Conservation (phyloP, 2,329 filamentous ascomycete species). For the Penicillium sp. region DNA sequence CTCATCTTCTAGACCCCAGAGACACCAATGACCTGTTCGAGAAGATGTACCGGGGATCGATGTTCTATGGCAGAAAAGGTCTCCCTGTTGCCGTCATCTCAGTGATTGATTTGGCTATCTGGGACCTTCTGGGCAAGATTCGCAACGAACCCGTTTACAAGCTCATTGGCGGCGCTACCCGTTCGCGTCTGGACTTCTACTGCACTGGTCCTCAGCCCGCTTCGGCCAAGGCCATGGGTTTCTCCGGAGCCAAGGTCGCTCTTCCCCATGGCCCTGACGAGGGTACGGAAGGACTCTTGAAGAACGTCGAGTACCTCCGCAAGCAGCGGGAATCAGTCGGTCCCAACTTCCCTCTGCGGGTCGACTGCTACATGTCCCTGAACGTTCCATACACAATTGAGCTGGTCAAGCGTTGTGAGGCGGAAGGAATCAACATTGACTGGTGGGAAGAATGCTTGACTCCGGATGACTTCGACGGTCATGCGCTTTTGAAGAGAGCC, state of each 20-base stretch:
- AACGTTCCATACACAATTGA: slow-evolving; percentile 90
- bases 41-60: slow-evolving; percentile 89
- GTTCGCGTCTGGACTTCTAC: slow-evolving; percentile 78
- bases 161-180: slow-evolving; percentile 82
- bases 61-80: slow-evolving; percentile 94
- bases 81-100: slow-evolving; percentile 84
- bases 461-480: slow-evolving; percentile 86
- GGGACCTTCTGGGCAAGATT: slow-evolving; percentile 86
- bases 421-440: slow-evolving; percentile 75
- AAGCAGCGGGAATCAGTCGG: slow-evolving; percentile 77
- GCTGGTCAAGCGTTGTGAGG: slow-evolving; percentile 71
- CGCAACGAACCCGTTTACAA: slow-evolving; percentile 90
- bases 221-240: slow-evolving; percentile 75
- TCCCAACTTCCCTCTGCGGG: slow-evolving; percentile 83
- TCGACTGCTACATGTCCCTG: slow-evolving; percentile 95
- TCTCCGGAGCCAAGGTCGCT: slow-evolving; percentile 82
- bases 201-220: slow-evolving; percentile 81
- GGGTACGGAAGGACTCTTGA: slow-evolving; percentile 67
- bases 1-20: slow-evolving; percentile 61
- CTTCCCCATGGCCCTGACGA: slow-evolving; percentile 85
- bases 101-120: slow-evolving; percentile 83
- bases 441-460: slow-evolving; percentile 96
- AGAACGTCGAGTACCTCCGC: slow-evolving; percentile 81
- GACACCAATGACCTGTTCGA: slow-evolving; percentile 89
- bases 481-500: slow-evolving; percentile 78